Evolutionary conservation across 495 filamentous ascomycete species (phyloP).

Genomic region (Talaromyces nanjingensis): DNA sequence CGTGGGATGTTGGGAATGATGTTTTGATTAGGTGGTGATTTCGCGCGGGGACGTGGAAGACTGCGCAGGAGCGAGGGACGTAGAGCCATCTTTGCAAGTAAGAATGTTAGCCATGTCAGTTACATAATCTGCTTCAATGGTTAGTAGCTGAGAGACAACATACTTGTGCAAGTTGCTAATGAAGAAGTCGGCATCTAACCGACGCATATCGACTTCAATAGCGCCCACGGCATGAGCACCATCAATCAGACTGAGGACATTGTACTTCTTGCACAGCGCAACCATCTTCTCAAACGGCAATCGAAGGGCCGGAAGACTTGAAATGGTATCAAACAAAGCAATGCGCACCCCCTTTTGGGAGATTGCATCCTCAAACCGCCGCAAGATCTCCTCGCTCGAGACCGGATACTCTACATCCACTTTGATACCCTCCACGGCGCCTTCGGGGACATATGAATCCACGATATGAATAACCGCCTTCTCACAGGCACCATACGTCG

Average conservation of each 20-base stretch:
- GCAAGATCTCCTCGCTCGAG: conserved; percentile 46
- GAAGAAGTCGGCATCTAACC: conserved; percentile 67
- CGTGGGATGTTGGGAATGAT: conserved; percentile 57
- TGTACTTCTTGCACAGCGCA: conserved; percentile 47
- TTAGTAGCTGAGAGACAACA: conserved; percentile 7
- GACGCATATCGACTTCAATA: conserved; percentile 51
- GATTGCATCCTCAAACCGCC: conserved; percentile 38
- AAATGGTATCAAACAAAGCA: conserved; percentile 68
- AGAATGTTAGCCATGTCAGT: neutral
- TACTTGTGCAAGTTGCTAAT: conserved; percentile 70
- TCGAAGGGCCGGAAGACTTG: conserved; percentile 59
- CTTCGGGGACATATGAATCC: conserved; percentile 40
- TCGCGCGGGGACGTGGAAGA: conserved; percentile 65
- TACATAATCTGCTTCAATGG: neutral
- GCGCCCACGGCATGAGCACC: conserved; percentile 73
- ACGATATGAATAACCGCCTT: conserved; percentile 60
- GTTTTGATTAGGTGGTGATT: conserved; percentile 67
- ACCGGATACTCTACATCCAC: conserved; percentile 46
- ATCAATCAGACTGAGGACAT: conserved; percentile 56
- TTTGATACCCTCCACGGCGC: conserved; percentile 29
- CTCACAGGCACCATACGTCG: conserved; percentile 64
- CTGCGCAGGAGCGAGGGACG: conserved; percentile 63
- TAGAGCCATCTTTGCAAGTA: conserved; percentile 55
- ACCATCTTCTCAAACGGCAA: conserved; percentile 63
- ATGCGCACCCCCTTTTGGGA: conserved; percentile 36